phyloP scores from a whole-genome alignment of 805 yeast species.

The Sugiyamaella marilandica region DNA sequence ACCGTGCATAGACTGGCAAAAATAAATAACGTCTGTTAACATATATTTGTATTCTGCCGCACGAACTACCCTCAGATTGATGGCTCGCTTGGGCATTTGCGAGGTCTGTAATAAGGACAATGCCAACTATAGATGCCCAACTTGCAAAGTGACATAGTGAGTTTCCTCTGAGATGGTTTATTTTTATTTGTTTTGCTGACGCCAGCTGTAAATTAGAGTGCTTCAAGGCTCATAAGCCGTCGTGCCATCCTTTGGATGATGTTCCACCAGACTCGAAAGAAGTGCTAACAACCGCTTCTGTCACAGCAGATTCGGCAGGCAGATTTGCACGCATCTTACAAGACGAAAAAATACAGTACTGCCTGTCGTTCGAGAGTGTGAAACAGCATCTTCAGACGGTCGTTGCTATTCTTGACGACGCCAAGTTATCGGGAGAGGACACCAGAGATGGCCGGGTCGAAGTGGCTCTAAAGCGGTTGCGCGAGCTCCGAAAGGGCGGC shows the following conservation, averaged over 20 bases:
- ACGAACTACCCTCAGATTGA: no score
- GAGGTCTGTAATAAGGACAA: conserved; percentile 34
- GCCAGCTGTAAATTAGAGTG: conserved; percentile 54
- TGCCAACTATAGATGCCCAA: conserved; percentile 56
- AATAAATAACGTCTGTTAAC: no score
- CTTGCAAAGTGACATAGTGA: conserved; percentile 34
- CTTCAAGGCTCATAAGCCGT: conserved; percentile 45
- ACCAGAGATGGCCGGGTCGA: conserved; percentile 51
- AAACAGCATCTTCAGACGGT: conserved; percentile 52
- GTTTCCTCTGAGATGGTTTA: conserved; percentile 4
- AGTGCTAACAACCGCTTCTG: background rate
- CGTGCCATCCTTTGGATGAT: conserved; percentile 20
- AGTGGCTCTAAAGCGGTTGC: conserved; percentile 57
- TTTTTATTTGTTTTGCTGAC: no score
- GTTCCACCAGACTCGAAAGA: conserved; percentile 6
- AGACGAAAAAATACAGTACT: conserved; percentile 42
- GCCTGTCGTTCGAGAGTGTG: conserved; percentile 50
- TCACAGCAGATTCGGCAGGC: background rate
- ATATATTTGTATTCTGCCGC: no score
- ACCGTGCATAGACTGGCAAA: no score
- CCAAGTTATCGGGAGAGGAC: conserved; percentile 44
- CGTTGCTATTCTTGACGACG: conserved; percentile 44
- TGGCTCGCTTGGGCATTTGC: conserved; percentile 28
- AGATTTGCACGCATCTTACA: conserved; percentile 31
- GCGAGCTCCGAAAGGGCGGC: conserved; percentile 60